Evolutionary conservation across 2,329 filamentous ascomycete genomes (phyloP), one percentile per base, ranked within the genome.

Genomic region (Scedosporium dehoogii): DNA sequence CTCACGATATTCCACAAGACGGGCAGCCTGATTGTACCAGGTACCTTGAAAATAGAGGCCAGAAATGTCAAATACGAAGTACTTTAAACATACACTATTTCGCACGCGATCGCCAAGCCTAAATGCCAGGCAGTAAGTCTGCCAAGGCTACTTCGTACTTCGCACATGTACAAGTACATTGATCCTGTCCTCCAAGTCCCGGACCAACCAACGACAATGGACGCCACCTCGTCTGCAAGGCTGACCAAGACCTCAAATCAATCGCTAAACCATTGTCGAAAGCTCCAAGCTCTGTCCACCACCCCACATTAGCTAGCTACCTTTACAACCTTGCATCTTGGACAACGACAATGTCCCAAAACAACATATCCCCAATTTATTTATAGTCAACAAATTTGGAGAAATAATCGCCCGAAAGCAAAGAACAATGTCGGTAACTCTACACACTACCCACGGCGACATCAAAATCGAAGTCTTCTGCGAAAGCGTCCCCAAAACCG

Each of bases 391-490:
- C 27, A 7, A 58, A 18, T 1, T 16, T 41, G 1, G 56, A 14
- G 9, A 58, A n/a, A 23, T 21, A 18, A 7, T 21, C 44, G 3
- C 16, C 25, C n/a, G 6, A 53, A 10, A 58, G 51, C 12, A 9
- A 5, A 38, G 29, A 59, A 64, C 14, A 67, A 87, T 88, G 85
- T 87, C 85, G 12, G 83, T 87, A 65, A 87, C 85, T 10, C 83
- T 99, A 14, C 92, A 97, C 75, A 99, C 94, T 59, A 90, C 87
- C 59, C 83, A 89, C 61, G 94, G 94, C 72, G 88, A 94, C 75
- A 82, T 99, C 73, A 99, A 97, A 78, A 85, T 97, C 69, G 94
- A 97, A 75, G 81, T 99, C 67, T 97, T 97, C 78, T 97, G 93
- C 79, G 91, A 97, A 74, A 88, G 90, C 68, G 91, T 96, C 38